Base-by-base conservation (phyloP, 345 rosid genomes). In the Anastatica hierochuntica region DNA sequence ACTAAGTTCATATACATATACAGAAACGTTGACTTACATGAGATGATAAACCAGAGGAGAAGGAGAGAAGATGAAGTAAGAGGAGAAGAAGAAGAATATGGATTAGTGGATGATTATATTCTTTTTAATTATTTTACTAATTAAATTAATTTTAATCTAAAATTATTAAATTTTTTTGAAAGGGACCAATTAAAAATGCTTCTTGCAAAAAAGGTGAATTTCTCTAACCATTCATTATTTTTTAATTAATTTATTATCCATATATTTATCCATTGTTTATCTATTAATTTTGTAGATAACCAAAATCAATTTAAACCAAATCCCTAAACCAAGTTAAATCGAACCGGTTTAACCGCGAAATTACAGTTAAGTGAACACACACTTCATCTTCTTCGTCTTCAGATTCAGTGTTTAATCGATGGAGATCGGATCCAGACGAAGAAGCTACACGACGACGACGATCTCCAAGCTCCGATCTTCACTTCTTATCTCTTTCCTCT, bases 381-480 rank as follows among this genome's bases (percentile, higher is more conserved):
- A 7, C 6, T 24, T 24, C 3, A 24, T 24, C 6, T 24, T 24
- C 6, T 24, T 45, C 39, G 48, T 30, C 49, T 36, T 36, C 10
- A 56, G 53, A 41, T 58, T 57, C 26, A 56, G 2, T 46, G 3
- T 24, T 17, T 9, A 64, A 18, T 47, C 29, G 2, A 64, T 60
- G 62, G 34, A 46, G 66, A 39, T 39, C 3, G 44, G 66, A 55
- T 60, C 67, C 34, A 53, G 72, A 46, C 33, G 63, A 62, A 68
- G 6, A 62, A 68, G 6, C 54, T 26, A 18, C 68, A 63, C 69
- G 56, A 53, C 39, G 53, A 83, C 79, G 82, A 70, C 67, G 48
- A 71, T 67, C 47, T 49, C 76, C 2, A 92, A 87, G 75, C 68
- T 77, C 29, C 72, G 76, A 52, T 74, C 79, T 7, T 52, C 75